These are phyloP conservation scores for Xerocomellus intermedius DNA, from an alignment of 768 basidiomycete genomes.

Conservation along the genomic window DNA sequence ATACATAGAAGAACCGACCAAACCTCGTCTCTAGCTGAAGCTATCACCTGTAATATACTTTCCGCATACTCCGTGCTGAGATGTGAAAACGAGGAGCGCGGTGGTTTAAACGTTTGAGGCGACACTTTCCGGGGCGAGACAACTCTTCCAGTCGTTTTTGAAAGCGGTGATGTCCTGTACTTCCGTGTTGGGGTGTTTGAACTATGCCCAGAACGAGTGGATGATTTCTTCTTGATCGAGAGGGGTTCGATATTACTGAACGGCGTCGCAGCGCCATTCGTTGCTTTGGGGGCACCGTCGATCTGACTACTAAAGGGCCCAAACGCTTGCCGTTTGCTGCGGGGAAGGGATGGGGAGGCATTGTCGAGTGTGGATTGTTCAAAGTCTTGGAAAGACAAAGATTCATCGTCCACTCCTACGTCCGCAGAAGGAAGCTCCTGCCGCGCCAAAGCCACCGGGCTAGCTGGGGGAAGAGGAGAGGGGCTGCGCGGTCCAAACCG, in stretches of 20 bases:
- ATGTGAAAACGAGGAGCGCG: constrained; percentile 23
- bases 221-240: constrained; percentile 83
- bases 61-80: constrained; percentile 40
- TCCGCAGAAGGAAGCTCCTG: constrained; percentile 44
- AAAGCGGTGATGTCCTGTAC: constrained; percentile 53
- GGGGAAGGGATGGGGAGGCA: constrained; percentile 51
- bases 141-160: constrained; percentile 41
- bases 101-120: constrained; percentile 46
- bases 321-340: constrained; percentile 71
- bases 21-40: constrained; percentile 68
- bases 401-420: constrained; percentile 45
- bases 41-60: constrained; percentile 46
- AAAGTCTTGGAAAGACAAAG: constrained; percentile 26
- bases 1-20: not conserved
- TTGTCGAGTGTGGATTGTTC: constrained; percentile 29
- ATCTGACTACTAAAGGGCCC: constrained; percentile 48
- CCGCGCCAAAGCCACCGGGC: constrained; percentile 27
- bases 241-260: constrained; percentile 63
- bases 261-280: constrained; percentile 34
- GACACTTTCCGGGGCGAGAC: constrained; percentile 54
- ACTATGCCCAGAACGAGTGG: constrained; percentile 48
- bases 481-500: constrained; percentile 75
- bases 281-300: constrained; percentile 52
- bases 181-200: constrained; percentile 36
- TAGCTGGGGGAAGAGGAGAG: constrained; percentile 61